Conservation (phyloP, 2,329 filamentous ascomycete genomes). For the Ophiostoma himal-ulmi region DNA sequence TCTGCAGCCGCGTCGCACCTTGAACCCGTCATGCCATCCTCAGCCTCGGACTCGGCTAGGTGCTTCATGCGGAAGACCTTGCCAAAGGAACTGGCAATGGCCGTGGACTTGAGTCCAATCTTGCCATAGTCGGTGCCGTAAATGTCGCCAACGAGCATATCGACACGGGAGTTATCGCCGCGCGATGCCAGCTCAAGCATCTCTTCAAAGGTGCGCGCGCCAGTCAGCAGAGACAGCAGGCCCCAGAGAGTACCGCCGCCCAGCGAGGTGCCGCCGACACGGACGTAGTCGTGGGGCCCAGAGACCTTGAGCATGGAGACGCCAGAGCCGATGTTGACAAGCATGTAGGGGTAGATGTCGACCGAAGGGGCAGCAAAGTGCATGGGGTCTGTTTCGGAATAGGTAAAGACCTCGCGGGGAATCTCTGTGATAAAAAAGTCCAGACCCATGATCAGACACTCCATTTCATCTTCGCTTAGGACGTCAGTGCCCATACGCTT, state of each 20-base stretch:
- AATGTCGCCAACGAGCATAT: slow-evolving; percentile 96
- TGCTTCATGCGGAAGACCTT: slow-evolving; percentile 94
- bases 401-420: slow-evolving; percentile 93
- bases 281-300: slow-evolving; percentile 76
- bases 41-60: slow-evolving; percentile 70
- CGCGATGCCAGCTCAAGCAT: slow-evolving; percentile 89
- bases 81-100: slow-evolving; percentile 93
- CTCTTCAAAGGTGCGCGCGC: slow-evolving; percentile 92
- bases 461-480: slow-evolving; percentile 93
- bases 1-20: no score
- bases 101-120: slow-evolving; percentile 90
- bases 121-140: slow-evolving; percentile 95
- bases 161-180: slow-evolving; percentile 87
- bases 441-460: slow-evolving; percentile 91
- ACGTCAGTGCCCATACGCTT: slow-evolving; percentile 82
- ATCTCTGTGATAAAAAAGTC: slow-evolving; percentile 99
- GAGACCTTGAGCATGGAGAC: slow-evolving; percentile 97
- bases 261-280: slow-evolving; percentile 89
- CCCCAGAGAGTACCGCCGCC: slow-evolving; percentile 98
- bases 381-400: slow-evolving; percentile 86
- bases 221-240: slow-evolving; percentile 81
- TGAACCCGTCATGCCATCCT: slow-evolving; percentile 52
- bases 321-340: slow-evolving; percentile 96
- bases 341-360: slow-evolving; percentile 84
- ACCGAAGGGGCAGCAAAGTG: slow-evolving; percentile 64